Percentiles rank a stretch among this genome's conserved stretches.
These are phyloP conservation scores for Catenaria anguillulae DNA, from an alignment of 371 early-diverging fungal genomes.

Conservation along the genomic window DNA sequence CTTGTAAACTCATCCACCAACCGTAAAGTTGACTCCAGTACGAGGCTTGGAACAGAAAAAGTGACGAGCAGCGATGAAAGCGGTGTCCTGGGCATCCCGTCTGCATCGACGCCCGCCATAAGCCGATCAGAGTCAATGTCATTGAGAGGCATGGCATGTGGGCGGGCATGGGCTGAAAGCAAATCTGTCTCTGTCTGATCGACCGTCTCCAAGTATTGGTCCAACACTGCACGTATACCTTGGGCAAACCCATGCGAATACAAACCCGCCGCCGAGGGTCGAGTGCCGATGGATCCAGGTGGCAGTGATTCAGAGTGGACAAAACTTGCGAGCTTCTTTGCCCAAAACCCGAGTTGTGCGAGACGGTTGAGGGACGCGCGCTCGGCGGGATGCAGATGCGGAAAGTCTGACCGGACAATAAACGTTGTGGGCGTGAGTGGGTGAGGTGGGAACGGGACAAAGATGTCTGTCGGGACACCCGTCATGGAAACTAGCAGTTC, in stretches of 20 bases:
- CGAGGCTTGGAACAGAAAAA: background rate
- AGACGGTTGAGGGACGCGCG: constrained; percentile 45
- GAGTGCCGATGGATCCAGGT: background rate
- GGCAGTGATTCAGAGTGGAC: constrained; percentile 12
- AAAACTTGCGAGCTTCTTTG: constrained; percentile 27
- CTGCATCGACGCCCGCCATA: background rate
- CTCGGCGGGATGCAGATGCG: constrained; percentile 50
- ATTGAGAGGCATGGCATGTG: too few species aligned
- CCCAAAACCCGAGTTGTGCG: constrained; percentile 45
- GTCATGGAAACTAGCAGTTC: constrained; percentile 54
- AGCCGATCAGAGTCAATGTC: background rate
- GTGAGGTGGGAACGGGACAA: constrained; percentile 38
- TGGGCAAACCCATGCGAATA: background rate
- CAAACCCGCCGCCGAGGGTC: background rate
- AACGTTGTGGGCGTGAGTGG: constrained; percentile 27
- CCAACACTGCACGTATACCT: background rate
- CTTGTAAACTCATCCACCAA: background rate
- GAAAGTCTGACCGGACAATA: constrained; percentile 39
- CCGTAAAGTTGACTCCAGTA: background rate
- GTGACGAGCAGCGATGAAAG: background rate
- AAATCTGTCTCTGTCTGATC: background rate
- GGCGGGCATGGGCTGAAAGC: too few species aligned
- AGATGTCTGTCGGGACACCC: constrained; percentile 52
- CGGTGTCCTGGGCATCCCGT: background rate
- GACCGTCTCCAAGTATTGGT: background rate